Evolutionary conservation across 106 monocot species (phyloP), one percentile per base, ranked within the genome.

Genomic region (Acanthochlamys bracteata): DNA sequence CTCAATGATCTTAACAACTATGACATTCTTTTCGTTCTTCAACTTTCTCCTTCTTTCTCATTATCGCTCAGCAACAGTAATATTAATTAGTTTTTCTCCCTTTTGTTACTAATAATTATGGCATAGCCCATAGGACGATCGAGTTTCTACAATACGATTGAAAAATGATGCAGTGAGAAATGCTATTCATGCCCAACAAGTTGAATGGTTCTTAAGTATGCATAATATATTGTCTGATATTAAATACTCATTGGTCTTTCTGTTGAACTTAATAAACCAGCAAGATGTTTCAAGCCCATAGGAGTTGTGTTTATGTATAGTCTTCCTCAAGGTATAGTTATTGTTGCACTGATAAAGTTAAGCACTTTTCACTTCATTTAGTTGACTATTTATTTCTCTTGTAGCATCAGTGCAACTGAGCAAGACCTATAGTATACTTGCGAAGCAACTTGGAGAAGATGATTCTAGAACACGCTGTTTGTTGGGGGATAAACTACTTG

Each of bases 341-440:
- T 33, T 33, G 33, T 33, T 33, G 33, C 33, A 33, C 33, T 33
- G 33, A 59, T 25, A 11, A 22, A 17, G 15, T 20, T 20, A 21
- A 11, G 22, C 14, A 25, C 2, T 62, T 0, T 21, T 62, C 4
- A 71, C 20, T 15, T 59, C 15, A n/a, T 4, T 56, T 64, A 64
- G 26, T 69, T 23, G 57, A 61, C 33, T 33, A 6, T 49, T 49
- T 49, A 14, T 49, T 17, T 49, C 49, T 14, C 49, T 75, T 55
- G n/a, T 80, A 99, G 98, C 83, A 99, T 70, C 92, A 99, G 67
- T 33, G 33, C 33, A 33, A 33, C 33, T 33, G 33, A 92, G 81
- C 66, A 99, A 77, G 70, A 89, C 92, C 61, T 83, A 99, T 69
- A 92, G 89, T 66, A 99, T 99, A 85, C 83, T 92, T 58, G 75